A percentile compares a stretch with the other conserved stretches of the same genome.
Conservation (phyloP, 192 early-diverging fungal species). For the Rhizophagus sp. region DNA sequence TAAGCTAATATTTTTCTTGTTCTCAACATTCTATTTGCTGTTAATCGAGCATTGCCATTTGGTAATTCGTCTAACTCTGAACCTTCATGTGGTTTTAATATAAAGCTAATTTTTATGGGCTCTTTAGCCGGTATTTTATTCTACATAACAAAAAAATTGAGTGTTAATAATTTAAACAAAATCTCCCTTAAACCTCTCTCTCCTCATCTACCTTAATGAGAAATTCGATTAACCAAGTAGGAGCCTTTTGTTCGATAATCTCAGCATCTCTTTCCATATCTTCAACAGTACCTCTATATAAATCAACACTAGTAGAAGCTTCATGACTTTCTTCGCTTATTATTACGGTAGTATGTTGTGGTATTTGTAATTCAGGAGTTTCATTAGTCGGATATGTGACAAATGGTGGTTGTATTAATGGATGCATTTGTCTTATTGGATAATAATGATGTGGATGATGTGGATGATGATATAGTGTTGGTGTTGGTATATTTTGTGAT, state of each 20-base stretch:
- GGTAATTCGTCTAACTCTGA: slow-evolving; percentile 56
- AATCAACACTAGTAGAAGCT: slow-evolving; percentile 67
- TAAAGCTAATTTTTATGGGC: slow-evolving; percentile 80
- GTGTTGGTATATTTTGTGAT: background rate
- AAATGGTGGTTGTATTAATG: slow-evolving; percentile 40
- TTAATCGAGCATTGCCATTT: slow-evolving; percentile 67
- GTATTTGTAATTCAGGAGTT: slow-evolving; percentile 64
- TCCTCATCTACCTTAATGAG: slow-evolving; percentile 58
- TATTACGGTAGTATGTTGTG: slow-evolving; percentile 65
- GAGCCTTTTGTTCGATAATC: slow-evolving; percentile 69
- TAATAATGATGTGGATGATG: background rate
- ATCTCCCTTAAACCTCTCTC: background rate
- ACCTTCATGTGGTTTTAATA: slow-evolving; percentile 64
- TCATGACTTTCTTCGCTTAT: slow-evolving; percentile 78
- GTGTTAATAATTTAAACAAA: background rate
- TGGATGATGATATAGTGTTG: background rate
- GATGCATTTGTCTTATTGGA: slow-evolving; percentile 26
- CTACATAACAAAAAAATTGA: slow-evolving; percentile 36
- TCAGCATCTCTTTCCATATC: slow-evolving; percentile 48
- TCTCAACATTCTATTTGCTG: slow-evolving; percentile 87
- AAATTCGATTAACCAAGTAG: slow-evolving; percentile 85
- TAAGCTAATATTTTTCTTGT: slow-evolving; percentile 83
- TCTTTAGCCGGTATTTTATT: slow-evolving; percentile 74
- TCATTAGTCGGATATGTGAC: slow-evolving; percentile 52
- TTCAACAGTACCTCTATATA: slow-evolving; percentile 69